A percentile compares a stretch with the other conserved stretches of the same genome.
Evolutionary conservation across 148 eudicot genomes (phyloP).

Genomic region (Diospyros kaki): DNA sequence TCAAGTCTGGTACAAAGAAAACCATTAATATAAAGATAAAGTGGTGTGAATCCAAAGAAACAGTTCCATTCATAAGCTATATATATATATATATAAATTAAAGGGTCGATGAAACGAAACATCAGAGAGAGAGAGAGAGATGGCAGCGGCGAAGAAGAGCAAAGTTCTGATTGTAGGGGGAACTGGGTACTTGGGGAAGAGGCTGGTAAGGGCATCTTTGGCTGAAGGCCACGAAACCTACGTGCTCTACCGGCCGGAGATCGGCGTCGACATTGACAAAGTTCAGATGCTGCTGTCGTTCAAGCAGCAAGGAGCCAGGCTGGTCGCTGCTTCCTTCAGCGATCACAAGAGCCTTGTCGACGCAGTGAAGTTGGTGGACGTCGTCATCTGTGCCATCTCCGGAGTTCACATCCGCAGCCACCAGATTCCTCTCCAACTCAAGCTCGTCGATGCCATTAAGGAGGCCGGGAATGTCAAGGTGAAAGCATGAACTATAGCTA

Average conservation of each 20-base stretch:
- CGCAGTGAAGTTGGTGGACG: slow-evolving; percentile 66
- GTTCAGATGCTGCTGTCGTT: slow-evolving; percentile 33
- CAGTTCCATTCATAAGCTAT: too few species aligned
- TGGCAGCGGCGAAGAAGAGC: slow-evolving; percentile 26
- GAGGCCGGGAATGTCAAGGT: slow-evolving; percentile 88
- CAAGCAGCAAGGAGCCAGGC: slow-evolving; percentile 33
- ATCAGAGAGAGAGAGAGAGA: background rate
- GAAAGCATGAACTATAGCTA: background rate
- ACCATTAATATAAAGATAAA: too few species aligned
- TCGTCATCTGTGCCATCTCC: slow-evolving; percentile 69
- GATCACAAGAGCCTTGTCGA: slow-evolving; percentile 69
- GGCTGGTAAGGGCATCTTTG: slow-evolving; percentile 45
- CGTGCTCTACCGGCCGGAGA: slow-evolving; percentile 30
- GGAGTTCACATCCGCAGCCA: slow-evolving; percentile 68
- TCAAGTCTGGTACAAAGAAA: too few species aligned
- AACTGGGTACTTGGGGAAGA: slow-evolving; percentile 50
- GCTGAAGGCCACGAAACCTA: slow-evolving; percentile 41
- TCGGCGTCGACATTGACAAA: slow-evolving; percentile 45
- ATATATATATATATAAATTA: too few species aligned
- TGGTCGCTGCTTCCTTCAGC: slow-evolving; percentile 40
- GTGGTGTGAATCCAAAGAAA: too few species aligned
- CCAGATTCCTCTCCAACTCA: slow-evolving; percentile 51
- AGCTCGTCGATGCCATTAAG: slow-evolving; percentile 76
- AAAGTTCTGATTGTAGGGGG: slow-evolving; percentile 48
- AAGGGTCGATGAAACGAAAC: too few species aligned